Evolutionary conservation across 108 stramenopile species (phyloP), one percentile per base, ranked within the genome.

Genomic region (Skeletonema marinoi): DNA sequence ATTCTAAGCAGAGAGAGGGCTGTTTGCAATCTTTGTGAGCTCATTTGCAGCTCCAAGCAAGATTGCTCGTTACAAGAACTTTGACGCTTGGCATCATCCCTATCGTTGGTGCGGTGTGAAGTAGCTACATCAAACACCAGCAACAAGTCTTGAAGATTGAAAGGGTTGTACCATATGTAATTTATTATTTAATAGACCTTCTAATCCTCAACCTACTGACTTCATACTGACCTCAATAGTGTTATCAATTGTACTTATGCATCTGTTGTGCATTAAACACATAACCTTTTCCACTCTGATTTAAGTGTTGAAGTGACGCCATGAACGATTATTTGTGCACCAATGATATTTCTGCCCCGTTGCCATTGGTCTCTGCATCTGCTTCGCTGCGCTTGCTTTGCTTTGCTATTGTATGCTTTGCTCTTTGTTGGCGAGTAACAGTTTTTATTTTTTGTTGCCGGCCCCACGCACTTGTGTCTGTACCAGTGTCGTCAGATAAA

Each of bases 1-100:
- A 4, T 9, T 17, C 35, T 38, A 3, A 39, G 63, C 8, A 10
- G 25, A 56, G 54, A 56, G 44, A 46, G 11, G 17, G 25, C 54
- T 56, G 21, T 56, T 29, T 29, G 54, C 19, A 56, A 56, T 56
- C 54, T 56, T 10, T 29, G 8, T 25, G 54, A 56, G 54, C 54
- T 56, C 54, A 5, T 56, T 56, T 56, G 29, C 54, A 56, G 54
- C 54, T 56, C 54, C 54, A 56, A 29, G 54, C 54, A 56, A 56
- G 54, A 29, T 25, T 56, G 54, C 54, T 56, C 19, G 0, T 56
- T 16, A 56, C 21, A 56, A 56, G 54, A 2, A 56, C 21, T 29
- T 56, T 2, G 25, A 56, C 21, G 8, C 25, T 46, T 25, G 25
- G 54, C 21, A 7, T 56, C 25, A 56, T 56, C 3, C 11, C 44